phyloP scores from a whole-genome alignment of 2,329 filamentous ascomycete species.

The Aspergillus sp. region DNA sequence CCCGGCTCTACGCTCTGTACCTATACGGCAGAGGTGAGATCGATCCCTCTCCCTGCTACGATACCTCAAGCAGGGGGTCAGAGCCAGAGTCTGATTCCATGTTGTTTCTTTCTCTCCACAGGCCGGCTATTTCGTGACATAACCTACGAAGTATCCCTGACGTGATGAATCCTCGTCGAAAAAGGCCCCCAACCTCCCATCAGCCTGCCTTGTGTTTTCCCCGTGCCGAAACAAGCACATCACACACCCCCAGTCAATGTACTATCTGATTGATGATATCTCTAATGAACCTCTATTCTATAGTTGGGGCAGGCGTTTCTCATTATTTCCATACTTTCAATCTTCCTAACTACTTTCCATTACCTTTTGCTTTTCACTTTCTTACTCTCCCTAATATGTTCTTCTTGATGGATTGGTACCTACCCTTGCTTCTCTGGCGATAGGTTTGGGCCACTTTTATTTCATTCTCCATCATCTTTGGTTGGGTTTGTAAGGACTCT shows the following conservation, averaged over 20 bases:
- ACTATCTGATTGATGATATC: conserved; percentile 28
- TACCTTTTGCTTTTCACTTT: neutral
- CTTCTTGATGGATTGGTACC: neutral
- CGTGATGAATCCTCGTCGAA: neutral
- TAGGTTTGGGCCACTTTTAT: too few species aligned
- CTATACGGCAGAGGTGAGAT: neutral
- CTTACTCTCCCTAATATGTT: neutral
- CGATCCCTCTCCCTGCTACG: neutral
- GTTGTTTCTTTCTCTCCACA: neutral
- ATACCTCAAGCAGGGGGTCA: neutral
- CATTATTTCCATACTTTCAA: too few species aligned
- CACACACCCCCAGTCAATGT: conserved; percentile 15
- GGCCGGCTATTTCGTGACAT: neutral
- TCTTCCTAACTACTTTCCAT: conserved; percentile 11
- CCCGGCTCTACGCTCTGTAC: neutral
- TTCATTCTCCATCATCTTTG: too few species aligned
- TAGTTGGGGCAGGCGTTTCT: conserved; percentile 22
- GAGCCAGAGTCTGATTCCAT: neutral
- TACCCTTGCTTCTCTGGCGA: too few species aligned
- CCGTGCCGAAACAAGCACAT: conserved; percentile 10
- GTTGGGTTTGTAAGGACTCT: too few species aligned
- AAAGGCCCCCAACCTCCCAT: neutral
- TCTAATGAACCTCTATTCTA: conserved; percentile 26
- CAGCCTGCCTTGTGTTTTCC: conserved; percentile 4
- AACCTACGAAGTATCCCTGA: conserved; percentile 2